Percentiles rank a stretch among this genome's conserved stretches.
Evolutionary conservation across 2,329 filamentous ascomycete species (phyloP).

Genomic region (Zasmidium citrigriseum): DNA sequence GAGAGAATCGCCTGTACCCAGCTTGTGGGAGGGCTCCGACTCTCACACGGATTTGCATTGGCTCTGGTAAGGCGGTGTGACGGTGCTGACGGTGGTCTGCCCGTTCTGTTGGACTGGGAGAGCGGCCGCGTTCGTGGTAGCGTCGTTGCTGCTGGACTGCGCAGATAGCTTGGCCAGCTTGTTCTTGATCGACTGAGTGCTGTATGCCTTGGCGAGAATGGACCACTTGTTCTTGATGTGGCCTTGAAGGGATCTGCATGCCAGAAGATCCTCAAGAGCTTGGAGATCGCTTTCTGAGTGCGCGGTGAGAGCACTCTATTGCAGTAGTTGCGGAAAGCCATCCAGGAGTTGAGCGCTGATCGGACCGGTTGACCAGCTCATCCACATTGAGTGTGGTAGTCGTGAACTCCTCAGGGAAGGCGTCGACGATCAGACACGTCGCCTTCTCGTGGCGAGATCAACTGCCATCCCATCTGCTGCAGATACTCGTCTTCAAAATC

Average conservation of each 20-base stretch:
- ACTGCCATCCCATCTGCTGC: constrained; percentile 4
- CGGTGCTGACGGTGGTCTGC: neutral
- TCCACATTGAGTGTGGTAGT: constrained; percentile 18
- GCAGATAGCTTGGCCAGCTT: constrained; percentile 31
- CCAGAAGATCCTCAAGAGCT: constrained; percentile 53
- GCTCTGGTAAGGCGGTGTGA: constrained; percentile 14
- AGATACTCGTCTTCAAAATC: neutral
- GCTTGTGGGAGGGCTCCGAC: neutral
- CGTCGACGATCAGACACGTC: constrained; percentile 7
- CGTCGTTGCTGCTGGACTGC: constrained; percentile 6
- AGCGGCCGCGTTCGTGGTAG: constrained; percentile 18
- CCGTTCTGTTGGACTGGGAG: neutral
- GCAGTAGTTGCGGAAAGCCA: constrained; percentile 23
- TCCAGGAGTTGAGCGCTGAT: constrained; percentile 18
- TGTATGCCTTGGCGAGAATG: constrained; percentile 58
- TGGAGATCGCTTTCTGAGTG: constrained; percentile 55
- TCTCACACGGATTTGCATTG: neutral
- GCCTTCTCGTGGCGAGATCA: constrained; percentile 2
- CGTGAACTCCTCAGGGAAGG: constrained; percentile 15
- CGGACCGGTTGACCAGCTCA: constrained; percentile 14
- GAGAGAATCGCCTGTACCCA: neutral
- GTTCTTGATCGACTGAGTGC: constrained; percentile 46
- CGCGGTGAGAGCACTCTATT: constrained; percentile 16
- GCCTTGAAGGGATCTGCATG: constrained; percentile 50
- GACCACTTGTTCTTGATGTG: constrained; percentile 49